Percentiles rank a stretch among this genome's conserved stretches.
Conservation (phyloP, 441 rosid genomes). For the Pelargonium cotyledonis region DNA sequence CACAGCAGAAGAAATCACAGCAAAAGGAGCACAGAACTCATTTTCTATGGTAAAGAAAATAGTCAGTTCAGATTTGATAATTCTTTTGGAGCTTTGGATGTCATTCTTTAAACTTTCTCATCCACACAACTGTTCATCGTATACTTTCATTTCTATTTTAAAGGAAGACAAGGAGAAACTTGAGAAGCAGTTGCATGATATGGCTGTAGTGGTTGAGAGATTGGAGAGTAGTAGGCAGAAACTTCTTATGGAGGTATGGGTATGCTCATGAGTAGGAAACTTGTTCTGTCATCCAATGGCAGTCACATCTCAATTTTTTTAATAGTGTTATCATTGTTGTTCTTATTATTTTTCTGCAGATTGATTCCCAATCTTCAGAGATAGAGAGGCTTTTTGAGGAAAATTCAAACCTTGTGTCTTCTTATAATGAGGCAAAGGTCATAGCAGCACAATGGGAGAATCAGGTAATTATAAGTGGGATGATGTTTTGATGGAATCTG, state of each 20-base stretch:
- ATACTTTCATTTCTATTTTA: constrained; percentile 16
- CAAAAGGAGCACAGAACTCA: constrained; percentile 33
- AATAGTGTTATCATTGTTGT: background rate
- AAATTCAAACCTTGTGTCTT: constrained; percentile 57
- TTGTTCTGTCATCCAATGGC: background rate
- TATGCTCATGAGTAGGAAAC: constrained; percentile 9
- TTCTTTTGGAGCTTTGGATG: no score
- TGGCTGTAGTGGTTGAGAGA: constrained; percentile 93
- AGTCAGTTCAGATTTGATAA: constrained; percentile 15
- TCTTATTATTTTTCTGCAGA: constrained; percentile 34
- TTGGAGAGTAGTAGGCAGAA: constrained; percentile 90
- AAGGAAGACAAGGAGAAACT: constrained; percentile 83
- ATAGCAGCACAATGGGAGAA: constrained; percentile 79
- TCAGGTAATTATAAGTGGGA: constrained; percentile 46
- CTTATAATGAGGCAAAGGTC: constrained; percentile 62
- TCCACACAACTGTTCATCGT: constrained; percentile 7
- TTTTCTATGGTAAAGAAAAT: constrained; percentile 51
- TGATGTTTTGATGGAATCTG: constrained; percentile 5
- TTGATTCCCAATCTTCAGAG: constrained; percentile 94
- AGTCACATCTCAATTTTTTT: constrained; percentile 1
- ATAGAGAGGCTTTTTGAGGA: constrained; percentile 92
- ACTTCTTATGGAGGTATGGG: constrained; percentile 77
- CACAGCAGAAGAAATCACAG: constrained; percentile 50
- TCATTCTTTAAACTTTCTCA: background rate
- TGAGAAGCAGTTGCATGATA: constrained; percentile 88